A percentile compares a stretch with the other conserved stretches of the same genome.
Evolutionary conservation across 192 early-diverging fungal genomes (phyloP).

Genomic region (Coemansia guatemalensis): DNA sequence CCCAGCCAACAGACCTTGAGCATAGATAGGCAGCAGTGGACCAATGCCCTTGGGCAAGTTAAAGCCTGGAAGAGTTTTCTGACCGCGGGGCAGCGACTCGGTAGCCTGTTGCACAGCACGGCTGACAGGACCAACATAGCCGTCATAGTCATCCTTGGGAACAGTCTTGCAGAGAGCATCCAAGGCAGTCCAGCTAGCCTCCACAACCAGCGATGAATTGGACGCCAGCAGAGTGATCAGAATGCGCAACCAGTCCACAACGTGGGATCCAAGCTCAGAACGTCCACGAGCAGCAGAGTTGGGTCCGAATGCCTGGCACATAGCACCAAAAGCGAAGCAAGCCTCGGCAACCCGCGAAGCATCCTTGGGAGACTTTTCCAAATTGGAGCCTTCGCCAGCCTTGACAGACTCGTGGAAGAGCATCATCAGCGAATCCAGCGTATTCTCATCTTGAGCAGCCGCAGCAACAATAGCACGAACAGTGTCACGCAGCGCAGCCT

Average conservation of each 20-base stretch:
- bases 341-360: slow-evolving; percentile 45
- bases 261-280: slow-evolving; percentile 57
- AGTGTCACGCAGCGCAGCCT: slow-evolving; percentile 71
- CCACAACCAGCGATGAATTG: slow-evolving; percentile 58
- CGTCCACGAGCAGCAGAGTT: slow-evolving; percentile 45
- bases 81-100: slow-evolving; percentile 38
- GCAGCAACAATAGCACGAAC: slow-evolving; percentile 69
- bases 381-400: slow-evolving; percentile 48
- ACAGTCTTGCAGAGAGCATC: slow-evolving; percentile 77
- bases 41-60: slow-evolving; percentile 90
- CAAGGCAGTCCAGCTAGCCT: slow-evolving; percentile 76
- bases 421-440: slow-evolving; percentile 74
- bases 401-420: slow-evolving; percentile 74
- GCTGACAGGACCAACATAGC: slow-evolving; percentile 68
- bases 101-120: slow-evolving; percentile 64
- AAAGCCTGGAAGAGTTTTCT: slow-evolving; percentile 73
- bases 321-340: slow-evolving; percentile 41
- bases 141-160: slow-evolving; percentile 87
- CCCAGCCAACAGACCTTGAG: slow-evolving; percentile 91
- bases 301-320: slow-evolving; percentile 43
- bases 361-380: slow-evolving; percentile 11
- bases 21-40: slow-evolving; percentile 87
- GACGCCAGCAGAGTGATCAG: slow-evolving; percentile 75
- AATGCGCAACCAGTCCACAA: slow-evolving; percentile 78
- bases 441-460: slow-evolving; percentile 76